Evolutionary conservation across 192 early-diverging fungal genomes (phyloP), one percentile per base, ranked within the genome.

Genomic region (Chytriomyces sp.): DNA sequence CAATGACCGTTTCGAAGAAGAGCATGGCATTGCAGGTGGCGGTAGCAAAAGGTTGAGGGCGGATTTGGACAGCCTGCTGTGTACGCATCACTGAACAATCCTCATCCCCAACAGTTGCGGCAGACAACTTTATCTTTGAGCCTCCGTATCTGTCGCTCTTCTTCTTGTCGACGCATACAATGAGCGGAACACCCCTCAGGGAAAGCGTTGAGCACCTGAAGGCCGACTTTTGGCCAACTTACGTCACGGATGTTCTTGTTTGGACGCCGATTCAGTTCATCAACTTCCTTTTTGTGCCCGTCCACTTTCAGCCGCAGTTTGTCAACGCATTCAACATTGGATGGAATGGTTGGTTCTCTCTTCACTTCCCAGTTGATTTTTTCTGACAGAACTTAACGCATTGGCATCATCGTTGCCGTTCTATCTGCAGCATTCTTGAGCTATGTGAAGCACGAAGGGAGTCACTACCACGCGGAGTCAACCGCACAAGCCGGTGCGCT

Each of bases 201-300:
- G 68, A 67, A 23, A 63, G 64, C 20, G n/a, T 79, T 7, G 50
- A 59, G 49, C 81, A 80, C 61, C 67, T 82, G 75, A 66, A 65
- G 59, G 77, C 77, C 18, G 82, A 83, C 50, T 69, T 81, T 8
- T 53, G 67, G 53, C 76, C 77, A 5, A 83, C 82, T 3, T 83
- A 81, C 61, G 72, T 73, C 16, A 75, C 80, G 43, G 82, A 83
- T 59, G 61, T 83, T 5, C 60, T 75, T 1, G 76, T 83, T 6
- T 83, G 82, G 82, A 79, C 82, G 28, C 82, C 82, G 7, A 71
- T 83, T 43, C 82, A 83, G 72, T 43, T 83, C 48, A 69, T 72
- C 61, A 83, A 83, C 61, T 83, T 83, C 60, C 67, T 72, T 26
- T 79, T 72, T 63, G 61, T 81, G 23, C 79, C 79, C 3, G 82